A percentile compares a stretch with the other conserved stretches of the same genome.
Conservation (phyloP, 1,284 basidiomycete genomes). For the Ustilago xerochloae region DNA sequence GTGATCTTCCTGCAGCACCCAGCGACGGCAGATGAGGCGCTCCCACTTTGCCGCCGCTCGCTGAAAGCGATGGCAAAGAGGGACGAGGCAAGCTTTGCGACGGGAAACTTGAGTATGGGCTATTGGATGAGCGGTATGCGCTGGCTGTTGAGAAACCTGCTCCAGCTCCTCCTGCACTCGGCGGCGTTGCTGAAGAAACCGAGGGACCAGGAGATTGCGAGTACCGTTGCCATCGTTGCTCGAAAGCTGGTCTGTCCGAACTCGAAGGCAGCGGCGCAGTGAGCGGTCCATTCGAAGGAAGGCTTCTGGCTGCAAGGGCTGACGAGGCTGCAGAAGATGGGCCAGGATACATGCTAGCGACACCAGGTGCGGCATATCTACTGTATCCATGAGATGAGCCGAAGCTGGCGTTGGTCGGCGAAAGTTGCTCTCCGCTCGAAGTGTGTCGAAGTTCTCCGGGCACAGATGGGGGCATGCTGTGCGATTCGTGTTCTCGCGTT, state of each 20-base stretch:
- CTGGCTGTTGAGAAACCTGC: slow-evolving; percentile 31
- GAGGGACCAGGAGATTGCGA: slow-evolving; percentile 39
- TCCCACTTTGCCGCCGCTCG: slow-evolving; percentile 20
- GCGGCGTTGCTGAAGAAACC: not conserved
- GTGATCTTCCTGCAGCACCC: slow-evolving; percentile 31
- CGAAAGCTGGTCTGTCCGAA: slow-evolving; percentile 25
- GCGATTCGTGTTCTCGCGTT: slow-evolving; percentile 27
- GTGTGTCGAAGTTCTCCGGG: slow-evolving; percentile 25
- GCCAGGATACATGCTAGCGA: slow-evolving; percentile 27
- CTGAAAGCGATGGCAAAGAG: slow-evolving; percentile 33
- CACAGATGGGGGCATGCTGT: slow-evolving; percentile 34
- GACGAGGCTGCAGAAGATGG: slow-evolving; percentile 10
- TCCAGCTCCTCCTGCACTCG: slow-evolving; percentile 4
- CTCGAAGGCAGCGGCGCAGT: slow-evolving; percentile 28
- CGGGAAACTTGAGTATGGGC: slow-evolving; percentile 42
- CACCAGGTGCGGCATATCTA: slow-evolving; percentile 27
- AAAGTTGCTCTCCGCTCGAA: slow-evolving; percentile 21
- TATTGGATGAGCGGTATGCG: slow-evolving; percentile 37
- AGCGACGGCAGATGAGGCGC: slow-evolving; percentile 39
- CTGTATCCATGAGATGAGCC: slow-evolving; percentile 28
- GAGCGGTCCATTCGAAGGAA: slow-evolving; percentile 25
- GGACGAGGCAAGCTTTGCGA: slow-evolving; percentile 47
- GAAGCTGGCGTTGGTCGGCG: slow-evolving; percentile 29
- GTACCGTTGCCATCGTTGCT: slow-evolving; percentile 41
- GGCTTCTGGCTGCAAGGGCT: slow-evolving; percentile 12